These are phyloP conservation scores for Colletotrichum sp. DNA, from an alignment of 2,329 filamentous ascomycete species.

Conservation along the genomic window DNA sequence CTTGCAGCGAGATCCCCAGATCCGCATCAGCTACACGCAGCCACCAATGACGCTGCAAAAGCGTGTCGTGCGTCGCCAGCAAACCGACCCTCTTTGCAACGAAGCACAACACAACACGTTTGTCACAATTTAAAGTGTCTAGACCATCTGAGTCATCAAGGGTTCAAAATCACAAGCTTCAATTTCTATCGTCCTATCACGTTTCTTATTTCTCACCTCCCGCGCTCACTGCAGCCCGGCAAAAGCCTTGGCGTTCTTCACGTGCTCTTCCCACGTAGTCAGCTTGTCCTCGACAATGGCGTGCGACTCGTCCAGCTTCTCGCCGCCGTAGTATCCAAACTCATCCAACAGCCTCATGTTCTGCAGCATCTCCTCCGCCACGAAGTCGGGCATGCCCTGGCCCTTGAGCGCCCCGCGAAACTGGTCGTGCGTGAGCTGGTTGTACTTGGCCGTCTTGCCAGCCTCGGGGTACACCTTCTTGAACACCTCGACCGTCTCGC, in stretches of 20 bases:
- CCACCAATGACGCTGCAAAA: not conserved
- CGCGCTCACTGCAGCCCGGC: constrained; percentile 36
- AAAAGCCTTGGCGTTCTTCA: constrained; percentile 36
- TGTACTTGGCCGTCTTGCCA: constrained; percentile 35
- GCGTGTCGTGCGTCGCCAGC: not conserved
- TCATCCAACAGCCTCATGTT: constrained; percentile 47
- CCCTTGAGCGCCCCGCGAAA: constrained; percentile 39
- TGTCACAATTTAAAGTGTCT: not conserved
- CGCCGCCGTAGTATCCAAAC: constrained; percentile 45
- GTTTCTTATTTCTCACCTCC: not conserved
- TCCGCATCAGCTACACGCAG: not conserved
- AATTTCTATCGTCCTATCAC: not conserved
- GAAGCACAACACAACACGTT: not conserved
- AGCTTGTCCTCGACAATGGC: constrained; percentile 39
- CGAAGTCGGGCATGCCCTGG: constrained; percentile 22
- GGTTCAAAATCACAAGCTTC: not conserved
- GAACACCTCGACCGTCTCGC: constrained; percentile 32
- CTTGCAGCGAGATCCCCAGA: not conserved
- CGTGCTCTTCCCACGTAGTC: constrained; percentile 41
- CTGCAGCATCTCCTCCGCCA: constrained; percentile 43
- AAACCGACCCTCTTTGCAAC: not conserved
- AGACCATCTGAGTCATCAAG: not conserved
- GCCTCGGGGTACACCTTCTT: constrained; percentile 35
- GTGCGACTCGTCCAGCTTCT: constrained; percentile 34
- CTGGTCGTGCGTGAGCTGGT: constrained; percentile 33